Base-by-base conservation (phyloP, 768 basidiomycete genomes). In the Boletus insuetus region DNA sequence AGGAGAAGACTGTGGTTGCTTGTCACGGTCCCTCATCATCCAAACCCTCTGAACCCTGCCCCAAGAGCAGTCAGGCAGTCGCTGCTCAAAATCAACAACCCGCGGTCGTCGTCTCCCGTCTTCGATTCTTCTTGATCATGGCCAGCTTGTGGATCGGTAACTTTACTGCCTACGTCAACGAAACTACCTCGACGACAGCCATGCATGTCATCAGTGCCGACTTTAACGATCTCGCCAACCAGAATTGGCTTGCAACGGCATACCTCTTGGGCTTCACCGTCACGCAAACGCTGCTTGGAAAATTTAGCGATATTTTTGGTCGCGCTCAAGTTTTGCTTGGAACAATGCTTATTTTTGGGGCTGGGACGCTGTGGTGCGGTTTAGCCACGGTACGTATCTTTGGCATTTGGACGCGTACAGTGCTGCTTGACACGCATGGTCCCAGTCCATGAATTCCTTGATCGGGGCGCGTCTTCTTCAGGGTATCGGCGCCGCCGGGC, bases 241-340 rank as follows among this genome's bases (percentile, higher is more conserved):
- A 72, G 24, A 72, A 72, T 47, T 72, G 71, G 71, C 59, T 72
- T 34, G 71, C 71, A 3, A 72, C 71, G 0, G 67, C 71, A 5
- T 72, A 72, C 54, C 57, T 72, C 55, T 51, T 72, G 61, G 71
- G 71, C 29, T 72, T 72, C 42, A 72, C 73, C 41, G 73, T 74
- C 58, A 72, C 73, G 0, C 71, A 72, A 44, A 72, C 67, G 0
- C 55, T 72, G 1, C 71, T 72, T 11, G 71, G 71, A 52, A 67
- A 61, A 35, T 73, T 72, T 49, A 69, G 73, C 40, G 71, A 72
- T 29, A 69, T 72, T 9, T 72, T 72, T 53, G 71, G 71, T 53
- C 71, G 71, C 41, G 62, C 69, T 8, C 66, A 64, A 19, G 71
- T 72, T 1, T 58, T 74, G 43, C 73, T 74, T 0, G 65, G 62